Base-by-base conservation (phyloP, 2,329 filamentous ascomycete species). In the Arthrobotrys sphaeroides region DNA sequence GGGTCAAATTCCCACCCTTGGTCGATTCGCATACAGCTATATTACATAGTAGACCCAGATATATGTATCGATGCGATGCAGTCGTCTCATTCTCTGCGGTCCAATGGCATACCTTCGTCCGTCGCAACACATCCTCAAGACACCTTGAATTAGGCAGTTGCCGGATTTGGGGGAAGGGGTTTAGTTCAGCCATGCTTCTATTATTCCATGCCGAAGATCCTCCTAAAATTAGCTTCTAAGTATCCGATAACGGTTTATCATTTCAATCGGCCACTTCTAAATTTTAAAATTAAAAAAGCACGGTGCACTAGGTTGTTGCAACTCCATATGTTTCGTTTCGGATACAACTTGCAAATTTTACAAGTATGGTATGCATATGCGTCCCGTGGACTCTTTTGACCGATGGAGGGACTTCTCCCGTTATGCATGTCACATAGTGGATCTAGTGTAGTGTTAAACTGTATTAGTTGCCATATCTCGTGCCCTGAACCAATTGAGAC, bases 311-410 rank as follows among this genome's bases (percentile, higher is more conserved):
- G 26, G 22, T 16, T 42, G 62, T 73, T 61, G 69, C 69, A 69
- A 45, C 42, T 69, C 53, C 10, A 20, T 16, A 13, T 38, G 69
- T 73, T 73, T 66, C 61, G 69, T 73, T 73, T 73, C 61, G 67
- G 61, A 66, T 61, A 45, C 51, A 73, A 55, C 16, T 61, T 38
- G 55, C 43, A 62, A 60, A 55, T 62, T 53, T 42, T 20, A 73
- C 68, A 22, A 66, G 68, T 55, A 40, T 53, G 68, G 68, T 42
- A 66, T 73, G 69, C 69, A 61, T 49, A 73, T 66, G 61, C 61
- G 69, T 68, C 65, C 53, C 53, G 65, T 45, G 22, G 9, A 26
- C 18, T 45, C 20, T 33, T 67, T 26, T 57, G 49, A 51, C 45
- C 51, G 60, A 10, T 55, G 31, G 60, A 33, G 31, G 28, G 24